Evolutionary conservation across 495 filamentous ascomycete species (phyloP).

Genomic region (Aspergillus hancockii): DNA sequence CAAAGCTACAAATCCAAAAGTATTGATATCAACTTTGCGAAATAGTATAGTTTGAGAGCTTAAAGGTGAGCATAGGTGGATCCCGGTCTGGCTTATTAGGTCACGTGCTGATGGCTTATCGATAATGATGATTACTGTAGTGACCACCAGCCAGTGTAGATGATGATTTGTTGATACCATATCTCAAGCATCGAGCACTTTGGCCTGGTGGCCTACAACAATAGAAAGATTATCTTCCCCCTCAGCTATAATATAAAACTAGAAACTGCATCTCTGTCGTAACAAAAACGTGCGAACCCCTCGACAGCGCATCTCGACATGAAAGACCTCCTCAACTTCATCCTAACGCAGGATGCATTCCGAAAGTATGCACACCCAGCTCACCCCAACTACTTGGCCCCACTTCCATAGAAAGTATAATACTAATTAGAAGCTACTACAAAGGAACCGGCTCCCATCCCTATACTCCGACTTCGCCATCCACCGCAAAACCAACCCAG

Average conservation of each 20-base stretch:
- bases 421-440: neutral
- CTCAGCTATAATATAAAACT: neutral
- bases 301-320: conserved; percentile 34
- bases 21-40: neutral
- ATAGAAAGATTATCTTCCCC: neutral
- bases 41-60: too few relatives aligned
- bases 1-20: neutral
- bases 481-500: conserved; percentile 80
- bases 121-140: conserved; percentile 14
- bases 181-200: neutral
- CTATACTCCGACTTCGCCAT: conserved; percentile 90
- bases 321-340: conserved; percentile 62
- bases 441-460: conserved; percentile 81
- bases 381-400: neutral
- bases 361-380: conserved; percentile 53
- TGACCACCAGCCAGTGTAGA: conserved; percentile 7
- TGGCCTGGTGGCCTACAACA: conserved; percentile 2
- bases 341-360: conserved; percentile 63
- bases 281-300: neutral
- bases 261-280: neutral
- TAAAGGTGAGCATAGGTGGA: neutral
- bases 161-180: conserved; percentile 11
- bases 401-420: neutral
- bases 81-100: neutral
- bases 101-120: conserved; percentile 17